Percentiles rank a stretch among this genome's conserved stretches.
These are phyloP conservation scores for Sporothrix dimorphospora DNA, from an alignment of 2,329 filamentous ascomycete genomes.

Conservation along the genomic window DNA sequence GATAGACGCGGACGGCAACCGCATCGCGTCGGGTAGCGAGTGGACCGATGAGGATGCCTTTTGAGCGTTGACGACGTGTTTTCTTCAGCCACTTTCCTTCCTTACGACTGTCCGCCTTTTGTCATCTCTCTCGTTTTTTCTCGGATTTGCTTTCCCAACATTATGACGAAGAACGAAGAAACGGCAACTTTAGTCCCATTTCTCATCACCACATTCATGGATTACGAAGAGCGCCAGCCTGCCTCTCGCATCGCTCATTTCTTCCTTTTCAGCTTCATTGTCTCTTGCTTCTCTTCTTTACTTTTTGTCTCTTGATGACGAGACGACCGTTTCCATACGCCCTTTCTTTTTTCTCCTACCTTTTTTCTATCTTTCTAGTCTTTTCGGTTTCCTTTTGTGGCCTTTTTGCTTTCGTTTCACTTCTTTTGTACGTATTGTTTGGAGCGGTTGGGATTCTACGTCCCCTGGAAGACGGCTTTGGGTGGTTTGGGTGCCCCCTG, in stretches of 20 bases:
- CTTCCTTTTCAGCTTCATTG: neutral
- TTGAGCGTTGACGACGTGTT: conserved; percentile 37
- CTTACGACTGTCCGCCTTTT: conserved; percentile 9
- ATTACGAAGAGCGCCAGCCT: conserved; percentile 6
- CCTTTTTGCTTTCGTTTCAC: conserved; percentile 14
- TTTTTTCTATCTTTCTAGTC: neutral
- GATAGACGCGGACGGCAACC: conserved; percentile 62
- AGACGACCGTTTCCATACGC: conserved; percentile 16
- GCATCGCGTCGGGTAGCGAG: conserved; percentile 66
- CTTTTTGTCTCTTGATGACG: conserved; percentile 16
- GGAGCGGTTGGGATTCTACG: conserved; percentile 3
- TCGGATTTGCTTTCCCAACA: neutral
- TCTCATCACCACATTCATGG: neutral
- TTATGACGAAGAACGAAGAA: conserved; percentile 20
- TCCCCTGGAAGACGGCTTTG: conserved; percentile 17
- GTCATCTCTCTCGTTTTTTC: neutral
- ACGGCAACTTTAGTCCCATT: conserved; percentile 10
- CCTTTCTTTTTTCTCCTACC: conserved; percentile 12
- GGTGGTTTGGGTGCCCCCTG: neutral
- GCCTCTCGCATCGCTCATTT: neutral
- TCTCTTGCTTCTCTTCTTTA: neutral
- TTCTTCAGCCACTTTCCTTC: neutral
- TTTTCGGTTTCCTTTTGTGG: conserved; percentile 9
- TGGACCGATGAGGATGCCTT: conserved; percentile 69
- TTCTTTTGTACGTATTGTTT: conserved; percentile 18